Percentiles rank a stretch among this genome's conserved stretches.
phyloP scores from a whole-genome alignment of 2,329 filamentous ascomycete species.

The Ceratocystis smalleyi region DNA sequence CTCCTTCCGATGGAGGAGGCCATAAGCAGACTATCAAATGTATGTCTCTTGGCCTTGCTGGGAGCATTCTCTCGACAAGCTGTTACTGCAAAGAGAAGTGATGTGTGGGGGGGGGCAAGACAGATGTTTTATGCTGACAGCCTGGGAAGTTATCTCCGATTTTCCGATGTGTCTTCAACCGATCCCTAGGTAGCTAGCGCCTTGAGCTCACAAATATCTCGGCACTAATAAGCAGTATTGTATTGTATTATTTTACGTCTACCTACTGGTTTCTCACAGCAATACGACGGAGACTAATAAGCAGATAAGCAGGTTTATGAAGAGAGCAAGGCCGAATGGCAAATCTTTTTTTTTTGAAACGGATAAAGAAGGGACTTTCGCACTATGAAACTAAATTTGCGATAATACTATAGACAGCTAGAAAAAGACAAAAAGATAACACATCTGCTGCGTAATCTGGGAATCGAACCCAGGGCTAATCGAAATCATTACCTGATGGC shows the following conservation, averaged over 20 bases:
- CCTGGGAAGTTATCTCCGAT: background rate
- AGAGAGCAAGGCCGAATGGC: background rate
- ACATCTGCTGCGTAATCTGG: constrained; percentile 5
- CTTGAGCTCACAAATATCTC: background rate
- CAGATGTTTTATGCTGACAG: too few relatives aligned
- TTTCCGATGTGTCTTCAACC: background rate
- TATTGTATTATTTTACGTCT: too few relatives aligned
- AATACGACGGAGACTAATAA: background rate
- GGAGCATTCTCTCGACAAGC: background rate
- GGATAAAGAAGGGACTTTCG: background rate
- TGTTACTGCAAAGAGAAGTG: background rate
- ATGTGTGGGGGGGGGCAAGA: too few relatives aligned
- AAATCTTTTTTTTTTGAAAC: too few relatives aligned
- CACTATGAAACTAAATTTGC: too few relatives aligned
- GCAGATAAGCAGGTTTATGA: too few relatives aligned
- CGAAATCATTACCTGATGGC: constrained; percentile 10
- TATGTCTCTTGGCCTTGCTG: too few relatives aligned
- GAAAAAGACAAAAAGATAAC: background rate
- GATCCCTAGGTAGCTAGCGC: background rate
- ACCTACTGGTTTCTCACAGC: background rate
- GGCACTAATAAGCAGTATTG: background rate
- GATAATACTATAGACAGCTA: too few relatives aligned
- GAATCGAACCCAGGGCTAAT: constrained; percentile 13
- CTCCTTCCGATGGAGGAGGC: background rate
- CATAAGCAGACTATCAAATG: background rate